phyloP scores from a whole-genome alignment of 257 asterid species.

The Eucommia ulmoides region DNA sequence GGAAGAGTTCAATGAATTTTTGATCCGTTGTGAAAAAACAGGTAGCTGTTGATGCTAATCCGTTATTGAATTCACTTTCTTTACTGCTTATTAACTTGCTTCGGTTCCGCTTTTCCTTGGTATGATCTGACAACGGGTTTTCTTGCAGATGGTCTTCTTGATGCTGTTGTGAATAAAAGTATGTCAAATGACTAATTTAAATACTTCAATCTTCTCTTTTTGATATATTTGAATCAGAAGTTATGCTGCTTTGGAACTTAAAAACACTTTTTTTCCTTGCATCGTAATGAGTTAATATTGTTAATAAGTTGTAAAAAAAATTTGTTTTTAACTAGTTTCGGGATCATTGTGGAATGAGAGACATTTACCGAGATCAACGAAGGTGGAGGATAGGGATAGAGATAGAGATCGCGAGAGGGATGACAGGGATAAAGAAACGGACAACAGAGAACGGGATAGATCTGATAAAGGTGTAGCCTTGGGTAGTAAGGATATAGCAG shows the following conservation, averaged over 20 bases:
- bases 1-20: slow-evolving; percentile 48
- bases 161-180: slow-evolving; percentile 10
- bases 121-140: background rate
- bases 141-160: slow-evolving; percentile 10
- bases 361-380: slow-evolving; percentile 3
- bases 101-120: slow-evolving; percentile 2
- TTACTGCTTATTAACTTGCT: slow-evolving; percentile 7
- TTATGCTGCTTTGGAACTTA: background rate
- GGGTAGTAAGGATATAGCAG: slow-evolving; percentile 12
- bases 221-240: background rate
- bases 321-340: slow-evolving; percentile 2
- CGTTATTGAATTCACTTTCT: slow-evolving; percentile 9
- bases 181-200: too few relatives aligned
- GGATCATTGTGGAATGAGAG: slow-evolving; percentile 14
- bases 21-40: slow-evolving; percentile 33
- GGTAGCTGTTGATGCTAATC: slow-evolving; percentile 26
- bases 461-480: slow-evolving; percentile 7
- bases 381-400: slow-evolving; percentile 13
- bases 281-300: background rate
- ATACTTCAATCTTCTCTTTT: too few relatives aligned
- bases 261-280: background rate
- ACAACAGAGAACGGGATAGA: slow-evolving; percentile 12
- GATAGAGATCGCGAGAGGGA: slow-evolving; percentile 17
- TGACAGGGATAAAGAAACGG: slow-evolving; percentile 8
- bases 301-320: too few relatives aligned